Conservation (phyloP, 768 basidiomycete genomes). For the Gyrodon lividus region DNA sequence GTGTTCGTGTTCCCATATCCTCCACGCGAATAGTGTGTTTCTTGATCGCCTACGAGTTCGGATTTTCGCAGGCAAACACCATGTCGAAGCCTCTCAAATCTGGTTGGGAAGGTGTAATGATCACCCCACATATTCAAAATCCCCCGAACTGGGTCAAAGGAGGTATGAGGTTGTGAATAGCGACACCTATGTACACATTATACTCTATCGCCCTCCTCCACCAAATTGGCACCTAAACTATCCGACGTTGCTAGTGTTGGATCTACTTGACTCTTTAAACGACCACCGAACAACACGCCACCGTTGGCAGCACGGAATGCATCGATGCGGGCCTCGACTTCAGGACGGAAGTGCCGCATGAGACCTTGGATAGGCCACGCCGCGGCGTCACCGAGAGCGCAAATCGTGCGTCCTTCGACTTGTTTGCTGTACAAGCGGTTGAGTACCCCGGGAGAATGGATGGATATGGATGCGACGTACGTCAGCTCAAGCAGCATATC, state of each 20-base stretch:
- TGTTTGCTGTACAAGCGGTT: slow-evolving; percentile 65
- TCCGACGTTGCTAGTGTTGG: slow-evolving; percentile 72
- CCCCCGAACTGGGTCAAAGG: background rate
- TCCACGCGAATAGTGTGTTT: too few species aligned
- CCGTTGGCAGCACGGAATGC: slow-evolving; percentile 75
- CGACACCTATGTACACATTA: slow-evolving; percentile 2
- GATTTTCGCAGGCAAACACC: too few species aligned
- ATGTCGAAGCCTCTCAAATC: too few species aligned
- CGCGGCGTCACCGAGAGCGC: slow-evolving; percentile 94
- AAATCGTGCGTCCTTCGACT: slow-evolving; percentile 95
- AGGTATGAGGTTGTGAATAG: background rate
- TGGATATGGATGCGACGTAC: slow-evolving; percentile 40
- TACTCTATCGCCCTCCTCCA: slow-evolving; percentile 39
- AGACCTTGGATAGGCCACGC: slow-evolving; percentile 99
- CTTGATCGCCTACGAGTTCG: too few species aligned
- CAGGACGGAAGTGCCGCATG: slow-evolving; percentile 96
- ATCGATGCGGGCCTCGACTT: slow-evolving; percentile 86
- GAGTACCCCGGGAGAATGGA: background rate
- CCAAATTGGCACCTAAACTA: slow-evolving; percentile 58
- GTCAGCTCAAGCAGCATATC: slow-evolving; percentile 97
- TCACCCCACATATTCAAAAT: background rate
- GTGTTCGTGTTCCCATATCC: too few species aligned
- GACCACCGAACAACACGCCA: slow-evolving; percentile 86
- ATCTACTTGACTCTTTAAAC: slow-evolving; percentile 64
- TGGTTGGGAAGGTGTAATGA: too few species aligned